Evolutionary conservation across 2,329 filamentous ascomycete genomes (phyloP).

Genomic region (Ramichloridium luteum): DNA sequence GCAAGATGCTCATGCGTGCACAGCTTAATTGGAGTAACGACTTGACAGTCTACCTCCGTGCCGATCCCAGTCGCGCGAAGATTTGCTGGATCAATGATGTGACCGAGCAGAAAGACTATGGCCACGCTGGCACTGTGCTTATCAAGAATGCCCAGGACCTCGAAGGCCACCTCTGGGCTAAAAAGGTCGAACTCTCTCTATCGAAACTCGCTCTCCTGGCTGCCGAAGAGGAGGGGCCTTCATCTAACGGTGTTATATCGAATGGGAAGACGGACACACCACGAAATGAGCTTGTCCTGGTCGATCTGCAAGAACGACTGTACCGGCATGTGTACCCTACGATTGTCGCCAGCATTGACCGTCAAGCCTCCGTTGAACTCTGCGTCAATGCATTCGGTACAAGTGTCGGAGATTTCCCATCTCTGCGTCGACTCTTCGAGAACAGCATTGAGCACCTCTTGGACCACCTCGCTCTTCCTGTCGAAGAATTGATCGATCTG

Average conservation of each 20-base stretch:
- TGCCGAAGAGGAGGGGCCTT: constrained; percentile 32
- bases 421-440: constrained; percentile 59
- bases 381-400: constrained; percentile 53
- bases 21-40: constrained; percentile 53
- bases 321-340: constrained; percentile 58
- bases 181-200: constrained; percentile 83
- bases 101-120: constrained; percentile 60
- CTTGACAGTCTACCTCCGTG: constrained; percentile 67
- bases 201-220: constrained; percentile 67
- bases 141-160: constrained; percentile 55
- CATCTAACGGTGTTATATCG: constrained; percentile 1
- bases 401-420: constrained; percentile 43
- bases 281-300: constrained; percentile 50
- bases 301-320: constrained; percentile 67
- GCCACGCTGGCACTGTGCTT: constrained; percentile 59
- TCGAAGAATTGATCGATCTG: constrained; percentile 54
- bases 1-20: constrained; percentile 53
- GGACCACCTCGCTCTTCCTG: constrained; percentile 53
- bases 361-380: constrained; percentile 63
- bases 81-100: constrained; percentile 95
- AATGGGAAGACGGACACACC: constrained; percentile 4
- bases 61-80: constrained; percentile 57
- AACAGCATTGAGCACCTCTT: constrained; percentile 59
- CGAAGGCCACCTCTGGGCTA: constrained; percentile 78
- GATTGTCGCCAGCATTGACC: constrained; percentile 63